Evolutionary conservation across 2,329 filamentous ascomycete genomes (phyloP).

Genomic region (Penicillium sp.): DNA sequence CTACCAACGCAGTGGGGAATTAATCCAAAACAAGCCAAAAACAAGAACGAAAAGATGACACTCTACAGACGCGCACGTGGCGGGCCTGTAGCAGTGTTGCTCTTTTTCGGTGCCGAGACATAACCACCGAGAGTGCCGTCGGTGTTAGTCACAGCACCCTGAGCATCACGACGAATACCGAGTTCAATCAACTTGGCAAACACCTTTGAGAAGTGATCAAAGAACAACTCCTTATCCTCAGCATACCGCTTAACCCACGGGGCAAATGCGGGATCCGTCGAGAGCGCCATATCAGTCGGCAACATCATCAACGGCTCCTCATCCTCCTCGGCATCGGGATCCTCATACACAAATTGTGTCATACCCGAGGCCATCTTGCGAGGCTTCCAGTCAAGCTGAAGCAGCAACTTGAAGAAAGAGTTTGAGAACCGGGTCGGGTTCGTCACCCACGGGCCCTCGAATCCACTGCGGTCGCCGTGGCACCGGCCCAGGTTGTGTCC

Average conservation of each 20-base stretch:
- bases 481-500: conserved; percentile 58
- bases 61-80: conserved; percentile 30
- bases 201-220: conserved; percentile 57
- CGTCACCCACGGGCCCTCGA: conserved; percentile 59
- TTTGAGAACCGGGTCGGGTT: conserved; percentile 60
- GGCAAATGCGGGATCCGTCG: conserved; percentile 53
- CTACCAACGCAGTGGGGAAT: conserved; percentile 20
- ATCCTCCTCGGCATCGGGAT: conserved; percentile 51
- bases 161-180: conserved; percentile 56
- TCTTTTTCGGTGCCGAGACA: conserved; percentile 58
- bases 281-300: conserved; percentile 61
- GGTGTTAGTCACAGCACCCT: conserved; percentile 54
- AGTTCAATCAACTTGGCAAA: conserved; percentile 62
- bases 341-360: conserved; percentile 59
- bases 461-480: conserved; percentile 56
- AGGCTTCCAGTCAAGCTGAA: conserved; percentile 54
- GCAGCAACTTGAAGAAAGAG: conserved; percentile 56
- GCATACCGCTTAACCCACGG: conserved; percentile 60
- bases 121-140: conserved; percentile 60
- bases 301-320: conserved; percentile 64
- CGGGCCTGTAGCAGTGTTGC: conserved; percentile 32
- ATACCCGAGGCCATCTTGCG: conserved; percentile 54
- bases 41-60: neutral
- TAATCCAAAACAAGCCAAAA: conserved; percentile 7
- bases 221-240: conserved; percentile 61